Base-by-base conservation (phyloP, 768 basidiomycete genomes). In the Infundibulicybe gibba region DNA sequence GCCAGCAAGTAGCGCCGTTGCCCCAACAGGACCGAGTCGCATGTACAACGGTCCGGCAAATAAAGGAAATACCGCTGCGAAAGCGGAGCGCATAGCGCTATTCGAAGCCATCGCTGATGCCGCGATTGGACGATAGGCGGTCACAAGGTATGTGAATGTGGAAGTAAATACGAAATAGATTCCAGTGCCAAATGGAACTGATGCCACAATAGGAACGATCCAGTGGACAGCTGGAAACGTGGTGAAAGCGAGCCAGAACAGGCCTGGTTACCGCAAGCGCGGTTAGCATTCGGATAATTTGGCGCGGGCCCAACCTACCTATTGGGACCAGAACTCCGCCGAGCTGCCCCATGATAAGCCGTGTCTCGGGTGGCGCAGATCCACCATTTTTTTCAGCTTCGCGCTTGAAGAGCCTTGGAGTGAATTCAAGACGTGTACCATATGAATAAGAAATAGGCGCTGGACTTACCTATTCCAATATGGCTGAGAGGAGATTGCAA, bases 101-200 rank as follows among this genome's bases (percentile, higher is more conserved):
- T 84, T 85, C 16, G 83, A 67, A 4, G 83, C 84, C 65, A 87
- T 77, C 5, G 83, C 85, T 37, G 80, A 83, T 1, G 83, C 83
- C 9, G 74, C 77, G 57, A 84, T 82, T 10, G 83, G 79, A 16
- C 77, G 69, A 60, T 87, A 87, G 1, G 79, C 73, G 39, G 82
- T 83, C 48, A 87, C 80, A 45, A 87, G 71, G 63, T 87, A 87
- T 4, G 79, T 84, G 64, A 87, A 87, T 3, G 79, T 80, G 6
- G 78, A 77, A 1, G 82, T 81, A 65, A 85, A 91, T 35, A 81
- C 79, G 52, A 79, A 87, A 55, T 83, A 87, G 1, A 76, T 66
- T 2, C 82, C 80, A 1, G 68, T 50, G 2, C 87, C 87, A 54
- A 87, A 88, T 0, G 84, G 84, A 2, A 80, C 59, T 3, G 78